Evolutionary conservation across 345 rosid genomes (phyloP).

Genomic region (Salix exigua): DNA sequence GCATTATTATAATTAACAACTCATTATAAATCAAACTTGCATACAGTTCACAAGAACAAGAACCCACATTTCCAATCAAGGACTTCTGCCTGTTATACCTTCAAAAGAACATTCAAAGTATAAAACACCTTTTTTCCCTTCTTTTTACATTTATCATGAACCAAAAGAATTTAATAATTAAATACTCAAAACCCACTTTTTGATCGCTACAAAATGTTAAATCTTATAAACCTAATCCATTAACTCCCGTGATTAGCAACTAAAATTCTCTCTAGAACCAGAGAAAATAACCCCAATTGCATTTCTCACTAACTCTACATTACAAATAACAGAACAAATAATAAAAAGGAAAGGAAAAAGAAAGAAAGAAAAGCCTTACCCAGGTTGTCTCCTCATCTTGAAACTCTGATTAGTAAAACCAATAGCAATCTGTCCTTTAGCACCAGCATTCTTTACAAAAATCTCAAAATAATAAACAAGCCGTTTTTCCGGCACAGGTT

Average conservation of each 20-base stretch:
- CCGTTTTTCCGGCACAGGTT: constrained; percentile 71
- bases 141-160: not conserved
- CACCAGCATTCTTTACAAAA: constrained; percentile 66
- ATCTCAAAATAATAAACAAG: constrained; percentile 90
- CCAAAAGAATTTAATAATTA: not conserved
- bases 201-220: not conserved
- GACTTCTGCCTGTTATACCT: not conserved
- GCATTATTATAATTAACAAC: not conserved
- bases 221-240: not conserved
- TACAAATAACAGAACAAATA: not conserved
- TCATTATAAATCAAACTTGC: not conserved
- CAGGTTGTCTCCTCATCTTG: constrained; percentile 91
- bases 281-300: not conserved
- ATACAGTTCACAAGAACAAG: not conserved
- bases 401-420: constrained; percentile 76
- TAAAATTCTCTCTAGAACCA: not conserved
- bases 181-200: not conserved
- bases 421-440: constrained; percentile 70
- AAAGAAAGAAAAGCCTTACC: constrained; percentile 29
- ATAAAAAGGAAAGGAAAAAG: not conserved
- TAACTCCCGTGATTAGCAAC: not conserved
- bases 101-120: not conserved
- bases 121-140: not conserved
- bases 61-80: not conserved
- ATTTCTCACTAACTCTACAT: not conserved